Evolutionary conservation across 169 alveolate species (phyloP).

Genomic region (Plasmodium reichenowi): DNA sequence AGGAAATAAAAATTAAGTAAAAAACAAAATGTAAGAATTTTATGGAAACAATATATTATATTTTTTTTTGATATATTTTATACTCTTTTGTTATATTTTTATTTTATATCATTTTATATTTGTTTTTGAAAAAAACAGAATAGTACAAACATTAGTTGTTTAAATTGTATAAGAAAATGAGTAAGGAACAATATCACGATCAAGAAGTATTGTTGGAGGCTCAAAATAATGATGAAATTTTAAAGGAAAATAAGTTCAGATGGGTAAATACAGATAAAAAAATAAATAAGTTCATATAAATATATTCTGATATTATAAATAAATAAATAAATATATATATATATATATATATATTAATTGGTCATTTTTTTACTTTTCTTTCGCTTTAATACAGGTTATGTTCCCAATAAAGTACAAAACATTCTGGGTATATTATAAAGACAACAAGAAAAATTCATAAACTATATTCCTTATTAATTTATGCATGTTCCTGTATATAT

Average conservation of each 20-base stretch:
- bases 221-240: slow-evolving; percentile 86
- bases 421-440: slow-evolving; percentile 84
- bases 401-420: slow-evolving; percentile 91
- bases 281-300: background rate
- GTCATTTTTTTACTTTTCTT: background rate
- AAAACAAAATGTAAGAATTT: too few species aligned
- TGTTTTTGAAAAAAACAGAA: background rate
- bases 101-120: background rate
- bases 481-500: background rate
- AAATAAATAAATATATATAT: background rate
- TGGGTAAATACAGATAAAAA: slow-evolving; percentile 79
- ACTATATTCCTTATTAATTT: background rate
- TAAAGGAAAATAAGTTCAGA: slow-evolving; percentile 90
- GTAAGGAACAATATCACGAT: slow-evolving; percentile 27
- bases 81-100: background rate
- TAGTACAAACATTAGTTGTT: background rate
- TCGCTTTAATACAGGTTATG: slow-evolving; percentile 58
- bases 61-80: too few species aligned
- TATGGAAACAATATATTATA: too few species aligned
- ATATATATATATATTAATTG: background rate
- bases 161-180: slow-evolving; percentile 27
- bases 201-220: slow-evolving; percentile 76
- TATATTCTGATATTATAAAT: background rate
- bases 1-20: too few species aligned
- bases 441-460: slow-evolving; percentile 1